Evolutionary conservation across 192 early-diverging fungal genomes (phyloP), one percentile per base, ranked within the genome.

Genomic region (Bifiguratus adelaidae): DNA sequence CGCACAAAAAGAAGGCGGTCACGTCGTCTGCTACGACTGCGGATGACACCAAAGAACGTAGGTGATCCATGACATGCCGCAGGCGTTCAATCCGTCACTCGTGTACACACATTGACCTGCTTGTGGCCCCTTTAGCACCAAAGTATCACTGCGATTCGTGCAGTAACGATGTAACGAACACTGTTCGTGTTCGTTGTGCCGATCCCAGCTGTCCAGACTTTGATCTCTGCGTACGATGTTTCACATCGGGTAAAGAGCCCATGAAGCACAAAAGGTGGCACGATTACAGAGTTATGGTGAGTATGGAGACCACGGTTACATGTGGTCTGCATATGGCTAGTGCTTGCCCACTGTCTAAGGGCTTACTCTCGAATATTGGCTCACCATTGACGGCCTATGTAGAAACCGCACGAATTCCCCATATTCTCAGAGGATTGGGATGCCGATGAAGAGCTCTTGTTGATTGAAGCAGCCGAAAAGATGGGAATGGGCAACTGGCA

Each of bases 401-500:
- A 82, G 79, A 86, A 88, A 61, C 78, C 76, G 29, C 80, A 83
- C 38, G 80, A 77, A 45, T 97, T 92, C 58, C 88, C 92, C 4
- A 84, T 99, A 30, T 95, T 91, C 55, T 81, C 86, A 13, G 67
- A 72, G 15, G 80, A 90, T 45, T 99, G 96, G 96, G 83, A 81
- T 33, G 96, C 92, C 3, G 89, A 97, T 41, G 96, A 99, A 52
- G 96, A 99, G 68, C 68, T 97, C 36, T 52, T 91, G 46, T 69
- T 99, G 50, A 87, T 97, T 30, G 91, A 96, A 47, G 88, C 83
- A 4, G 71, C 90, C 35, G 85, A 91, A 61, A 76, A 86, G 56
- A 90, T 81, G 64, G 96, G 96, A 18, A 78, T 97, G 46, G 96
- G 96, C 26, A 97, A 97, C 68, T 99, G 93, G 92, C 86, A 87